Conservation (phyloP, 2,329 filamentous ascomycete species). For the Talaromyces piceae region DNA sequence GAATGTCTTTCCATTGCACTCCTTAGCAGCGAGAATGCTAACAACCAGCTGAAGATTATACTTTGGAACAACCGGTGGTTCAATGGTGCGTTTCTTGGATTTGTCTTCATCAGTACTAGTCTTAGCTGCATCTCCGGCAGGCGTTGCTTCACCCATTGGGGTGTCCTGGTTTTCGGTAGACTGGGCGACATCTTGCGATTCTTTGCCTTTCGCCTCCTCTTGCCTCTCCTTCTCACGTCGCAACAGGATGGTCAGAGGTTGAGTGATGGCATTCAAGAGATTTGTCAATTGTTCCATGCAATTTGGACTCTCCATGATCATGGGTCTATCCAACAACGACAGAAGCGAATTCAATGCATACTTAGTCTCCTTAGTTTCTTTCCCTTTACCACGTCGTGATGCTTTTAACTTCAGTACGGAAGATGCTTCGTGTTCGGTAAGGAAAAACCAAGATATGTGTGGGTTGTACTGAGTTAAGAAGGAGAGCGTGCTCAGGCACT, state of each 20-base stretch:
- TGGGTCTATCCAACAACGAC: slow-evolving; percentile 78
- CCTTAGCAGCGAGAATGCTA: slow-evolving; percentile 88
- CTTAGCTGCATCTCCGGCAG: slow-evolving; percentile 30
- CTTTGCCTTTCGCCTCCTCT: slow-evolving; percentile 34
- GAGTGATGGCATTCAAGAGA: slow-evolving; percentile 79
- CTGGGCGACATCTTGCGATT: slow-evolving; percentile 18
- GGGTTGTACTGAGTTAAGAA: slow-evolving; percentile 78
- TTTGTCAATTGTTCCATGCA: slow-evolving; percentile 93
- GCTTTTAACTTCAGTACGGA: slow-evolving; percentile 68
- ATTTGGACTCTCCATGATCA: slow-evolving; percentile 93
- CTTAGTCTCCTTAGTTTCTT: slow-evolving; percentile 79
- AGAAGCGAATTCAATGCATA: slow-evolving; percentile 90
- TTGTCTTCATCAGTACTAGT: slow-evolving; percentile 39
- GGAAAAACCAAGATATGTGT: slow-evolving; percentile 83
- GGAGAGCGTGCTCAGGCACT: slow-evolving; percentile 79
- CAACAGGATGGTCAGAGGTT: slow-evolving; percentile 72
- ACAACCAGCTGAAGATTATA: slow-evolving; percentile 90
- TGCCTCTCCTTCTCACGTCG: slow-evolving; percentile 74
- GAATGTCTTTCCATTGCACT: slow-evolving; percentile 97
- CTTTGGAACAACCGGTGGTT: slow-evolving; percentile 77
- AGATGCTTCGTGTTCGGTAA: slow-evolving; percentile 83
- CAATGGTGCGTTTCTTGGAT: slow-evolving; percentile 56
- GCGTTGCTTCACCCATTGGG: slow-evolving; percentile 28
- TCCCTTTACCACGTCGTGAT: slow-evolving; percentile 78
- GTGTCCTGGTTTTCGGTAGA: slow-evolving; percentile 26